A percentile compares a stretch with the other conserved stretches of the same genome.
phyloP scores from a whole-genome alignment of 345 rosid species.

The Mercurialis annua region DNA sequence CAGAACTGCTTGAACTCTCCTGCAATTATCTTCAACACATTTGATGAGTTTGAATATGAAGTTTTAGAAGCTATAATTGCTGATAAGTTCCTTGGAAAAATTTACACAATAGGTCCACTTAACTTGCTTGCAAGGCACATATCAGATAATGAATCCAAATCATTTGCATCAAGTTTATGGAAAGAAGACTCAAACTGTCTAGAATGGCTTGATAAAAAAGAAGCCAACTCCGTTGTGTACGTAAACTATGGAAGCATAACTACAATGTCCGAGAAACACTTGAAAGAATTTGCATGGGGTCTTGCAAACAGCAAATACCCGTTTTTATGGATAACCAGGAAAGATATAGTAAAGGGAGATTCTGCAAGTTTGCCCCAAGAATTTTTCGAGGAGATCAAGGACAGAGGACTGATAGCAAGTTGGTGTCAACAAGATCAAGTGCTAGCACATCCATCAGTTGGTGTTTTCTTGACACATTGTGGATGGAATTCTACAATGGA shows the following conservation, averaged over 20 bases:
- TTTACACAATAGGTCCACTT: conserved; percentile 36
- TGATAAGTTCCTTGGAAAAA: conserved; percentile 16
- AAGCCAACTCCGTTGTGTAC: conserved; percentile 25
- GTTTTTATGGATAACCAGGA: conserved; percentile 37
- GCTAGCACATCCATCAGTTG: conserved; percentile 29
- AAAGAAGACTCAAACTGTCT: conserved; percentile 29
- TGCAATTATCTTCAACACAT: conserved; percentile 39
- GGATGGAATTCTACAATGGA: conserved; percentile 40
- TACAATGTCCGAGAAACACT: conserved; percentile 20
- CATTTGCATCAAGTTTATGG: conserved; percentile 29
- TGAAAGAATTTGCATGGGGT: conserved; percentile 41
- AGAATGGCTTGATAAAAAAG: conserved; percentile 27
- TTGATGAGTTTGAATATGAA: conserved; percentile 37
- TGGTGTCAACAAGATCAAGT: conserved; percentile 36
- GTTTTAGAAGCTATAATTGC: conserved; percentile 25
- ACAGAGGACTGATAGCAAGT: conserved; percentile 27
- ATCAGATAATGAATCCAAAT: conserved; percentile 3
- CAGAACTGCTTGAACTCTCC: conserved; percentile 27
- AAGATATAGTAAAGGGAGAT: conserved; percentile 27
- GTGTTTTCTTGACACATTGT: conserved; percentile 35
- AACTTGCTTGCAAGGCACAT: conserved; percentile 28
- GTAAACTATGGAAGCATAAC: conserved; percentile 35
- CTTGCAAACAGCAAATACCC: conserved; percentile 32
- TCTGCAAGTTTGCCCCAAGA: conserved; percentile 23
- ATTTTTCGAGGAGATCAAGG: conserved; percentile 21